These are phyloP conservation scores for Mycena capillaripes DNA, from an alignment of 768 basidiomycete genomes.

Conservation along the genomic window DNA sequence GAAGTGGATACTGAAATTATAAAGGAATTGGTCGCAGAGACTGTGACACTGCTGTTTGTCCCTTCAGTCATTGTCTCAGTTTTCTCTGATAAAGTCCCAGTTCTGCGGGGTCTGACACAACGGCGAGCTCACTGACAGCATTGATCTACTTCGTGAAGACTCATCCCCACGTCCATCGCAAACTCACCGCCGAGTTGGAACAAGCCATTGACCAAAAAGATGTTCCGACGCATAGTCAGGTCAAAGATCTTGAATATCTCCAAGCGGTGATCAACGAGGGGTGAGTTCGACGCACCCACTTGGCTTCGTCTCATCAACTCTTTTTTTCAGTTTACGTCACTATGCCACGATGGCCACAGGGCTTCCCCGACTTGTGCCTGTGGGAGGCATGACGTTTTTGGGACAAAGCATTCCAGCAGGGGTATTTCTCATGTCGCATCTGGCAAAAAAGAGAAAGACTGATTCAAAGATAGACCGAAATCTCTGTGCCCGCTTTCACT, in stretches of 20 bases:
- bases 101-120: too few relatives aligned
- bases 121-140: too few relatives aligned
- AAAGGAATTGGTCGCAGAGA: too few relatives aligned
- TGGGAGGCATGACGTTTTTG: background rate
- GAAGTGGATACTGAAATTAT: too few relatives aligned
- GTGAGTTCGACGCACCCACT: background rate
- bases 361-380: background rate
- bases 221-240: background rate
- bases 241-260: background rate
- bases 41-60: too few relatives aligned
- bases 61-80: too few relatives aligned
- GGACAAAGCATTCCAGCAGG: background rate
- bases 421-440: background rate
- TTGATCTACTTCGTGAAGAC: too few relatives aligned
- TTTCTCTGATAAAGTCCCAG: too few relatives aligned
- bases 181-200: background rate
- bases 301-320: background rate
- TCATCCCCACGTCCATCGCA: background rate
- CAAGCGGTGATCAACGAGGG: background rate
- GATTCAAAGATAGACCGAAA: background rate
- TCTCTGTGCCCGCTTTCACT: background rate
- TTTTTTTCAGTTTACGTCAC: background rate
- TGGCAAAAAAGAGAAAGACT: background rate
- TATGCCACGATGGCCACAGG: background rate
- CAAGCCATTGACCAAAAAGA: background rate